These are phyloP conservation scores for Plantago lanceolata DNA, from an alignment of 305 asterid species.

Conservation along the genomic window DNA sequence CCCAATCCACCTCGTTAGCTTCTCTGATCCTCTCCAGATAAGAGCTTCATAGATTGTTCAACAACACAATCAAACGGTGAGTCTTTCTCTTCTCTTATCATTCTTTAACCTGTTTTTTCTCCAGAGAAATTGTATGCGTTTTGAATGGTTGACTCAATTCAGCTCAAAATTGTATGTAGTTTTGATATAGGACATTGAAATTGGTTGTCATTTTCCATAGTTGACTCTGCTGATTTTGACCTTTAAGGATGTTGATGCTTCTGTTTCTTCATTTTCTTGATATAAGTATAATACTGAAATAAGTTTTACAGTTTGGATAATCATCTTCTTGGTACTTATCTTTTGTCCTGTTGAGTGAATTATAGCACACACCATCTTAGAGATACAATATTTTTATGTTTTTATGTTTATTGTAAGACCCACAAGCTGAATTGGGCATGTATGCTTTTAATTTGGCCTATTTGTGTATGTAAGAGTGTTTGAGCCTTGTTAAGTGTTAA, in stretches of 20 bases:
- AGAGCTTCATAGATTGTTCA: no score
- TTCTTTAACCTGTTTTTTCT: no score
- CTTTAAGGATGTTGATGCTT: not conserved
- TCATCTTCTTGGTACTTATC: constrained; percentile 12
- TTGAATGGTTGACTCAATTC: no score
- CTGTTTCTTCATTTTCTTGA: not conserved
- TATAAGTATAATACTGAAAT: no score
- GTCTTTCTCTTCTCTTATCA: no score
- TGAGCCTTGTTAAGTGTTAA: not conserved
- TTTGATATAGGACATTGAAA: not conserved
- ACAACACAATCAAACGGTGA: no score
- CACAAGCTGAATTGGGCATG: not conserved
- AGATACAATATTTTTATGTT: constrained; percentile 1
- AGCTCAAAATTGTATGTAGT: not conserved
- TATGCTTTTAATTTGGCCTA: no score
- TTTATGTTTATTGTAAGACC: no score
- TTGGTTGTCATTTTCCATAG: not conserved
- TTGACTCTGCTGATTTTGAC: not conserved
- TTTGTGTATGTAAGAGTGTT: not conserved
- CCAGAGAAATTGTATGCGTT: no score
- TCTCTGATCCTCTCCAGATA: no score
- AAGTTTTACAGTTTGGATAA: constrained; percentile 3
- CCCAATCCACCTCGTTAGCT: no score
- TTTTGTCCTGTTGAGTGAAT: constrained; percentile 2
- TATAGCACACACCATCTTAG: not conserved